Conservation (phyloP, 2,329 filamentous ascomycete genomes). For the Talaromyces atroroseus region DNA sequence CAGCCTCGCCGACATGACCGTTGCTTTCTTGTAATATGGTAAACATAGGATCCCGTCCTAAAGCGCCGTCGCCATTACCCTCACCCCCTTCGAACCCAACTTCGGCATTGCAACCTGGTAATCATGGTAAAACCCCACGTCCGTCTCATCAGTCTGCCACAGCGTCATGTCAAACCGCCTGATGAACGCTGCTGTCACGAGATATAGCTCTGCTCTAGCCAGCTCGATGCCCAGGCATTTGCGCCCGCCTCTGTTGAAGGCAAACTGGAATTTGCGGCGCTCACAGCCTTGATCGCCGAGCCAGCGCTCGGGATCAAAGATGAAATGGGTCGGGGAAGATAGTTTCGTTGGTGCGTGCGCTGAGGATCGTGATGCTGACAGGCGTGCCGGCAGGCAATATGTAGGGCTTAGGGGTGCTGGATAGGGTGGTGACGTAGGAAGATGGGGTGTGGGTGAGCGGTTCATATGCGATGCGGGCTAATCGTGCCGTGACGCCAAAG, state of each 20-base stretch:
- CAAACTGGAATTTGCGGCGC: slow-evolving; percentile 37
- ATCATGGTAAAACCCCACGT: slow-evolving; percentile 26
- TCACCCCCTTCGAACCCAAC: slow-evolving; percentile 20
- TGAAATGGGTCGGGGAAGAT: slow-evolving; percentile 32
- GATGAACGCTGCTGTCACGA: slow-evolving; percentile 22
- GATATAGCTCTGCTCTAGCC: slow-evolving; percentile 27
- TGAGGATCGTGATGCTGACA: slow-evolving; percentile 33
- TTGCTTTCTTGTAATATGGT: too few relatives aligned
- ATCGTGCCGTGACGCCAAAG: slow-evolving; percentile 36
- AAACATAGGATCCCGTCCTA: too few relatives aligned
- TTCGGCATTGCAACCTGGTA: slow-evolving; percentile 25
- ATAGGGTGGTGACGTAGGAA: slow-evolving; percentile 18
- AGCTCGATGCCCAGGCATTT: slow-evolving; percentile 40
- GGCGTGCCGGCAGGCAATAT: slow-evolving; percentile 27
- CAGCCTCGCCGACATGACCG: too few relatives aligned
- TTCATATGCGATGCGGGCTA: slow-evolving; percentile 22
- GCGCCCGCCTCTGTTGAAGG: slow-evolving; percentile 38
- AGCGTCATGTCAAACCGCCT: slow-evolving; percentile 24
- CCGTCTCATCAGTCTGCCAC: slow-evolving; percentile 21
- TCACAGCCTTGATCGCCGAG: slow-evolving; percentile 25
- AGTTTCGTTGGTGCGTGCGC: slow-evolving; percentile 23
- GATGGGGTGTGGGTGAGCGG: slow-evolving; percentile 15
- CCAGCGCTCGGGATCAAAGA: slow-evolving; percentile 40
- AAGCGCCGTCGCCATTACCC: slow-evolving; percentile 12
- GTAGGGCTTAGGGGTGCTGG: slow-evolving; percentile 15